Percentiles rank a stretch among this genome's conserved stretches.
These are phyloP conservation scores for Zhuliangozyma blackwelliae DNA, from an alignment of 1,139 yeast genomes.

Conservation along the genomic window DNA sequence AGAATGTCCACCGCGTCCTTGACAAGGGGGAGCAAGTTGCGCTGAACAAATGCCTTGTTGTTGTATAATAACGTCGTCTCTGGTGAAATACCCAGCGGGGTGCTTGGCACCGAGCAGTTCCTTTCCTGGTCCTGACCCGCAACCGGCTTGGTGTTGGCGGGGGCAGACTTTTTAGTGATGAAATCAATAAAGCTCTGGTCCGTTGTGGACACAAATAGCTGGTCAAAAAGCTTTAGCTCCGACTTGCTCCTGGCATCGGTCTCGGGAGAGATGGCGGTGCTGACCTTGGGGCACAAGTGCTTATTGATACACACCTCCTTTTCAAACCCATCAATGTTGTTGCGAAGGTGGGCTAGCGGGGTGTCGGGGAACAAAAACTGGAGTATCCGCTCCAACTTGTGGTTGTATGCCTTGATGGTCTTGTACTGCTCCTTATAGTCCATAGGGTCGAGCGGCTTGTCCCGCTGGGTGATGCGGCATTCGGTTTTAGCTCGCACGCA, in stretches of 20 bases:
- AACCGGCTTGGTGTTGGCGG: not conserved
- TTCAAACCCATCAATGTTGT: constrained; percentile 13
- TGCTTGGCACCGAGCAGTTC: too few species aligned
- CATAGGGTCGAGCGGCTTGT: constrained; percentile 6
- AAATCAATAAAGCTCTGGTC: constrained; percentile 17
- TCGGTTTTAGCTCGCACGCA: constrained; percentile 8
- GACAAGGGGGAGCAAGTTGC: constrained; percentile 6
- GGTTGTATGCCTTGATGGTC: constrained; percentile 8
- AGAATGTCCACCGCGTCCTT: constrained; percentile 9
- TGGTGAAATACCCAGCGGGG: too few species aligned
- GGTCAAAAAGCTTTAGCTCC: constrained; percentile 8
- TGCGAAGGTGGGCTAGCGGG: constrained; percentile 10
- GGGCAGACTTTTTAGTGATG: constrained; percentile 9
- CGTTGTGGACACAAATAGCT: constrained; percentile 13
- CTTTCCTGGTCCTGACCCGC: too few species aligned
- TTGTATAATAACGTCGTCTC: constrained; percentile 5
- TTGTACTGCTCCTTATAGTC: constrained; percentile 9
- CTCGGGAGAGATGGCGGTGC: constrained; percentile 4
- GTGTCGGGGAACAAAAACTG: constrained; percentile 11
- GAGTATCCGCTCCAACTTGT: constrained; percentile 15
- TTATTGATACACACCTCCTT: constrained; percentile 9
- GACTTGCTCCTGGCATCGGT: not conserved
- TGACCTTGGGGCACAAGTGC: constrained; percentile 4
- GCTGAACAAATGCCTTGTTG: constrained; percentile 4
- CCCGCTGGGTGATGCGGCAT: constrained; percentile 8